Percentiles rank a stretch among this genome's conserved stretches.
These are phyloP conservation scores for Stephanodiscus minutulus DNA, from an alignment of 108 stramenopile species.

Conservation along the genomic window DNA sequence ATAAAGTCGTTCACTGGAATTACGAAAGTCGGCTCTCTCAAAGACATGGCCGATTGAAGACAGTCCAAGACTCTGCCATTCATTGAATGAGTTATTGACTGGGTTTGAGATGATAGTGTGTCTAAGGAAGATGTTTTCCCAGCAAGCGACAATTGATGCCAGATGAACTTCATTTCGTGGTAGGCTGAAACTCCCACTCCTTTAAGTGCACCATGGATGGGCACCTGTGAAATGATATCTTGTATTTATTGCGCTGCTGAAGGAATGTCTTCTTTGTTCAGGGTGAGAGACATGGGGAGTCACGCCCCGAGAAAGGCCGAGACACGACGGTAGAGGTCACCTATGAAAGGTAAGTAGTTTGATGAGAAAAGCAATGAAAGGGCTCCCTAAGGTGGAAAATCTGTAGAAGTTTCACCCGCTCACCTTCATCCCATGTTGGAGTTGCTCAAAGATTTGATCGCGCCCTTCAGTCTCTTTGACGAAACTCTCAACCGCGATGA, in stretches of 20 bases:
- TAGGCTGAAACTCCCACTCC: constrained; percentile 72
- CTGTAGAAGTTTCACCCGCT: too few species aligned
- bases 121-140: constrained; percentile 4
- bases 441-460: constrained; percentile 56
- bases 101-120: not conserved
- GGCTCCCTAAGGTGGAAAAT: too few species aligned
- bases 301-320: constrained; percentile 79
- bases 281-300: constrained; percentile 87
- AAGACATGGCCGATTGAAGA: constrained; percentile 64
- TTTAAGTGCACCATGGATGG: constrained; percentile 76
- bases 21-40: constrained; percentile 70
- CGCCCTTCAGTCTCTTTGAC: constrained; percentile 54
- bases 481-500: constrained; percentile 64
- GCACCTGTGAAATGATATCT: constrained; percentile 56
- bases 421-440: constrained; percentile 75
- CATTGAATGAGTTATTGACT: constrained; percentile 1
- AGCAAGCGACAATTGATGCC: constrained; percentile 36
- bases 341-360: too few species aligned
- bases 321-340: constrained; percentile 82
- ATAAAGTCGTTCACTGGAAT: constrained; percentile 80
- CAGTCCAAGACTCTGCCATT: constrained; percentile 65
- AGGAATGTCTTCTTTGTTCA: constrained; percentile 86
- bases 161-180: constrained; percentile 78
- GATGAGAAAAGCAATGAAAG: too few species aligned
- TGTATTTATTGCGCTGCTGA: constrained; percentile 49